These are phyloP conservation scores for Yarrowia galli DNA, from an alignment of 1,139 yeast genomes.

Conservation along the genomic window DNA sequence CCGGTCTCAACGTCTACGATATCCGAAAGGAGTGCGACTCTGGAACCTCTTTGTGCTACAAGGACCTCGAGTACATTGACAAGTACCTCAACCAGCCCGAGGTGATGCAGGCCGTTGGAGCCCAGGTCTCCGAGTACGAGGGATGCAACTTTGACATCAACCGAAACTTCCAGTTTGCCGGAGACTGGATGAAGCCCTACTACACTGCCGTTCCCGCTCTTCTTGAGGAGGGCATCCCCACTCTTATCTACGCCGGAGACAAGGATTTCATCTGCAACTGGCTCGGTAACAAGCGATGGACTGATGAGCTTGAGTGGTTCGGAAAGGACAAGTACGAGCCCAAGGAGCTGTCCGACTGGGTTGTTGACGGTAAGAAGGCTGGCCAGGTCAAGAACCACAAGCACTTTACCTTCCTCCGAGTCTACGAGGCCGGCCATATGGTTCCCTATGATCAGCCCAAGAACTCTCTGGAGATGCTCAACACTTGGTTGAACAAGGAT, in stretches of 20 bases:
- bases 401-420: slow-evolving; percentile 67
- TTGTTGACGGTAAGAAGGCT: slow-evolving; percentile 60
- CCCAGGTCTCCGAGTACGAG: slow-evolving; percentile 61
- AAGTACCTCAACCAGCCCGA: slow-evolving; percentile 64
- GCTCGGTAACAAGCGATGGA: slow-evolving; percentile 87
- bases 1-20: slow-evolving; percentile 75
- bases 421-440: slow-evolving; percentile 75
- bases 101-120: slow-evolving; percentile 68
- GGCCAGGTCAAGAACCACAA: slow-evolving; percentile 66
- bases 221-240: slow-evolving; percentile 69
- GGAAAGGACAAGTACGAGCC: slow-evolving; percentile 51
- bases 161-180: slow-evolving; percentile 61
- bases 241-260: slow-evolving; percentile 86
- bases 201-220: slow-evolving; percentile 66
- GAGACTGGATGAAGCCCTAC: slow-evolving; percentile 72
- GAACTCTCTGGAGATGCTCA: slow-evolving; percentile 74
- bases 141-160: slow-evolving; percentile 67
- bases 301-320: slow-evolving; percentile 69
- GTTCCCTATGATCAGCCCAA: slow-evolving; percentile 84
- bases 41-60: slow-evolving; percentile 63
- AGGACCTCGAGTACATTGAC: slow-evolving; percentile 61
- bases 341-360: slow-evolving; percentile 52
- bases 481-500: slow-evolving; percentile 67
- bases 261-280: slow-evolving; percentile 91
- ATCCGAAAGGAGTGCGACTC: slow-evolving; percentile 66